These are phyloP conservation scores for Drechslerella stenobrocha DNA, from an alignment of 2,329 filamentous ascomycete genomes.

Conservation along the genomic window DNA sequence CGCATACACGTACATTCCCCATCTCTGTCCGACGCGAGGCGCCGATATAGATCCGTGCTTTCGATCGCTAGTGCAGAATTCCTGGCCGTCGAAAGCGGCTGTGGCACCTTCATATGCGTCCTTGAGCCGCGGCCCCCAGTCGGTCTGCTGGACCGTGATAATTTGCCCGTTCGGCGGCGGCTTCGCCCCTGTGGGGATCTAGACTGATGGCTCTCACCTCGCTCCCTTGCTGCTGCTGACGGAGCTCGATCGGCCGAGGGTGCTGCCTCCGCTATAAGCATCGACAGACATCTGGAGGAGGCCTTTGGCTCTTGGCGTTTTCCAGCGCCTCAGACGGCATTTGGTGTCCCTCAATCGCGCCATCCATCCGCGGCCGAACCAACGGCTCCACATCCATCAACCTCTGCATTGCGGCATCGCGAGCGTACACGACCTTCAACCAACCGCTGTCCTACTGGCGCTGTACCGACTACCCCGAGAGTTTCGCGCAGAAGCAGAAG, in stretches of 20 bases:
- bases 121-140: slow-evolving; percentile 29
- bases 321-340: slow-evolving; percentile 35
- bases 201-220: too few relatives aligned
- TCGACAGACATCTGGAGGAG: too few relatives aligned
- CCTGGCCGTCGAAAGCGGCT: slow-evolving; percentile 29
- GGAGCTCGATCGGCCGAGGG: too few relatives aligned
- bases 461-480: too few relatives aligned
- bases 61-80: slow-evolving; percentile 25
- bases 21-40: neutral
- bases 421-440: too few relatives aligned
- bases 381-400: slow-evolving; percentile 3
- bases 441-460: too few relatives aligned
- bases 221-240: too few relatives aligned
- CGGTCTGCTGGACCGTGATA: neutral
- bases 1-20: neutral
- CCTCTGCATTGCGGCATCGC: too few relatives aligned
- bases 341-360: slow-evolving; percentile 30
- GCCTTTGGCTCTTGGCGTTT: slow-evolving; percentile 18
- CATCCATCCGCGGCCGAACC: slow-evolving; percentile 42
- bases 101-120: slow-evolving; percentile 44
- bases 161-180: neutral
- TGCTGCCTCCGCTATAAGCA: too few relatives aligned
- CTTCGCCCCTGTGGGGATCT: too few relatives aligned
- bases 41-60: neutral
- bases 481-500: too few relatives aligned